These are phyloP conservation scores for Quercus phellos DNA, from an alignment of 331 rosid genomes.

Conservation along the genomic window DNA sequence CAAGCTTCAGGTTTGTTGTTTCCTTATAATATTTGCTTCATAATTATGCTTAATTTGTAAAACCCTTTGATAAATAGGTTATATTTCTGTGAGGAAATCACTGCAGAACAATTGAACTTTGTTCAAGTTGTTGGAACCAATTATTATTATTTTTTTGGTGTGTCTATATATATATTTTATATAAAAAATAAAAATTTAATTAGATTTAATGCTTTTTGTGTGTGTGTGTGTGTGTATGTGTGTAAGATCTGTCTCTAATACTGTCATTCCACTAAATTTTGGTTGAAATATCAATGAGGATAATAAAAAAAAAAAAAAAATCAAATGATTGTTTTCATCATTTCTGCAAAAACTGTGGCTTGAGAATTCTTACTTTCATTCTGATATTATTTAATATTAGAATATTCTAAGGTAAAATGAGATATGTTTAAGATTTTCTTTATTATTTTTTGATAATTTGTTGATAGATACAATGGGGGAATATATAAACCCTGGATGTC, in stretches of 20 bases:
- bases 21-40: neutral
- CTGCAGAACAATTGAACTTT: neutral
- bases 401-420: no score
- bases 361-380: neutral
- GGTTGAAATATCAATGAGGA: neutral
- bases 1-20: conserved; percentile 75
- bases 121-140: neutral
- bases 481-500: no score
- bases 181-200: neutral
- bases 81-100: neutral
- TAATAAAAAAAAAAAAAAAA: no score
- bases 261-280: neutral
- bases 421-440: no score
- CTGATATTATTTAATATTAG: no score
- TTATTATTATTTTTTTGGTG: neutral
- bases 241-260: neutral
- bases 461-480: no score
- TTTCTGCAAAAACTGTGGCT: neutral
- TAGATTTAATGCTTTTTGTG: neutral
- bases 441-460: no score
- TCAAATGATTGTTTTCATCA: neutral
- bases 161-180: neutral
- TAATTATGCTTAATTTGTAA: neutral
- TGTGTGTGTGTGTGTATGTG: neutral
- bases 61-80: neutral